Evolutionary conservation across 2,329 filamentous ascomycete species (phyloP).

Genomic region (Penicillium sp.): DNA sequence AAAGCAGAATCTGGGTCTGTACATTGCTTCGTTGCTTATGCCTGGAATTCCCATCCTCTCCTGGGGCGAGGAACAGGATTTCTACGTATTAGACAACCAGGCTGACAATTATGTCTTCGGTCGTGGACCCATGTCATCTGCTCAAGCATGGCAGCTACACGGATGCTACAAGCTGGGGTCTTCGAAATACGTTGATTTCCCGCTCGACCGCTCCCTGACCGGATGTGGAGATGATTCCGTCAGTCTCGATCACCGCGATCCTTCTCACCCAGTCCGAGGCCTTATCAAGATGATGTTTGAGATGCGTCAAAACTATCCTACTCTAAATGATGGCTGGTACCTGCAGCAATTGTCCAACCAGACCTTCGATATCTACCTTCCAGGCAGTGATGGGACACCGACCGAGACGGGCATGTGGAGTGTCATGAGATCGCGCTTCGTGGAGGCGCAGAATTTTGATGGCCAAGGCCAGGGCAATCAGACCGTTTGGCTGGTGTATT

Average conservation of each 20-base stretch:
- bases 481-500: slow-evolving; percentile 46
- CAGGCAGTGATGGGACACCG: slow-evolving; percentile 51
- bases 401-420: slow-evolving; percentile 62
- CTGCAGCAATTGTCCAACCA: slow-evolving; percentile 56
- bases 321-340: slow-evolving; percentile 58
- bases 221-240: slow-evolving; percentile 58
- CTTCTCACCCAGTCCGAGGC: slow-evolving; percentile 59
- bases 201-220: slow-evolving; percentile 50
- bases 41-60: slow-evolving; percentile 60
- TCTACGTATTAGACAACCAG: slow-evolving; percentile 63
- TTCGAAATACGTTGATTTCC: slow-evolving; percentile 57
- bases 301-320: slow-evolving; percentile 55
- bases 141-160: slow-evolving; percentile 62
- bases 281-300: slow-evolving; percentile 62
- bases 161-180: slow-evolving; percentile 60
- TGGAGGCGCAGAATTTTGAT: slow-evolving; percentile 49
- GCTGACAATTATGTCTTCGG: slow-evolving; percentile 65
- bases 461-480: slow-evolving; percentile 54
- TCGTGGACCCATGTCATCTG: slow-evolving; percentile 59
- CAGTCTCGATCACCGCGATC: slow-evolving; percentile 61
- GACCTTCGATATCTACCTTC: slow-evolving; percentile 50
- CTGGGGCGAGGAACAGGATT: slow-evolving; percentile 67
- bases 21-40: slow-evolving; percentile 58
- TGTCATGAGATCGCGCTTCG: slow-evolving; percentile 49
- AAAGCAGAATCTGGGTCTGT: slow-evolving; percentile 56